These are phyloP conservation scores for Euptelea pleiosperma DNA, from an alignment of 164 flowering plant genomes.

Conservation along the genomic window DNA sequence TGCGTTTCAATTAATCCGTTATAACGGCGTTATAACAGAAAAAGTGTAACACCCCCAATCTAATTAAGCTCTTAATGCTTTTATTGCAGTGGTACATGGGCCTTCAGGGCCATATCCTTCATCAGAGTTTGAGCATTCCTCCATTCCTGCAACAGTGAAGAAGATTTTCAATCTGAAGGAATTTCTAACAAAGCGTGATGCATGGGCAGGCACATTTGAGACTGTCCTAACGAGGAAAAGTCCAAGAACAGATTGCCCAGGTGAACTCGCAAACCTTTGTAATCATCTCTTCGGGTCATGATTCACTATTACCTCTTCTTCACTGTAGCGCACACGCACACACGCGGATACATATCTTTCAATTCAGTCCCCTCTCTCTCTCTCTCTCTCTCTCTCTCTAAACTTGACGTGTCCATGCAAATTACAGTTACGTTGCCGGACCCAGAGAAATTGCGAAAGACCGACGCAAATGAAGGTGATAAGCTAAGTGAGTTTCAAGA, in stretches of 20 bases:
- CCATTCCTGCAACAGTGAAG: conserved; percentile 84
- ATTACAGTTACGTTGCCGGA: conserved; percentile 50
- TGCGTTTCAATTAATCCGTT: too few relatives aligned
- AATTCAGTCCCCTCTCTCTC: too few relatives aligned
- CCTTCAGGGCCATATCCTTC: conserved; percentile 72
- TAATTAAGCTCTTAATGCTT: too few relatives aligned
- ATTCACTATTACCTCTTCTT: too few relatives aligned
- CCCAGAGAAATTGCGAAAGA: conserved; percentile 39
- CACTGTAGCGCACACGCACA: too few relatives aligned
- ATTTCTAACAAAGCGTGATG: conserved; percentile 80
- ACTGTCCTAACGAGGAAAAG: conserved; percentile 39
- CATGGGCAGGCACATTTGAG: conserved; percentile 89
- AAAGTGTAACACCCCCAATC: too few relatives aligned
- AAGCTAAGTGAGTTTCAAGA: conserved; percentile 62
- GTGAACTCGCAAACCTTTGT: conserved; percentile 34
- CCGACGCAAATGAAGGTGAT: conserved; percentile 38
- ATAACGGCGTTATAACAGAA: too few relatives aligned
- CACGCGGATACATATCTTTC: too few relatives aligned
- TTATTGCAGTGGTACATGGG: conserved; percentile 61
- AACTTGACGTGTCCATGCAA: too few relatives aligned
- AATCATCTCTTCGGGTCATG: too few relatives aligned
- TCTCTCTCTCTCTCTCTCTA: too few relatives aligned
- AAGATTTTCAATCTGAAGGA: conserved; percentile 65
- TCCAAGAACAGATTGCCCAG: conserved; percentile 87
- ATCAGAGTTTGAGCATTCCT: conserved; percentile 81